A percentile compares a stretch with the other conserved stretches of the same genome.
Evolutionary conservation across 352 stramenopile species (phyloP).

Genomic region (Phytophthora idaei): DNA sequence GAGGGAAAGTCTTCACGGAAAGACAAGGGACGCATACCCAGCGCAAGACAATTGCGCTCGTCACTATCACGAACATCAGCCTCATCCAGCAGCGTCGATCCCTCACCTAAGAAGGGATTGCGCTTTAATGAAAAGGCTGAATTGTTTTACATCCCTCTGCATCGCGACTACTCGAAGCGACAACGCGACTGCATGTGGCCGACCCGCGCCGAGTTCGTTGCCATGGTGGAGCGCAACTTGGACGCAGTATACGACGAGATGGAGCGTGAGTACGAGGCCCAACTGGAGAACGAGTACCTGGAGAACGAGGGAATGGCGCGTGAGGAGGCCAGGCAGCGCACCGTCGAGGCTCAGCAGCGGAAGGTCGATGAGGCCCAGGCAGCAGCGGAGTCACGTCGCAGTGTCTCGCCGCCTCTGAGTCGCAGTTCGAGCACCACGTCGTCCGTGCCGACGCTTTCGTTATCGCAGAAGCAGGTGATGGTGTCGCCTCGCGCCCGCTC

Average conservation of each 20-base stretch:
- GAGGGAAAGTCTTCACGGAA: conserved; percentile 34
- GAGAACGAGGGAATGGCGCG: conserved; percentile 79
- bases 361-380: conserved; percentile 34
- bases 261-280: conserved; percentile 85
- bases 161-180: conserved; percentile 86
- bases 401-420: conserved; percentile 44
- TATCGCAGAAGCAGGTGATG: conserved; percentile 73
- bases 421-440: conserved; percentile 38
- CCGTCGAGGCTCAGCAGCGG: conserved; percentile 41
- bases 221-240: conserved; percentile 90
- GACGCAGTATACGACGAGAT: conserved; percentile 89
- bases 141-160: conserved; percentile 87
- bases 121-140: conserved; percentile 80
- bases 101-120: conserved; percentile 47
- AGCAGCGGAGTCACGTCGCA: conserved; percentile 20
- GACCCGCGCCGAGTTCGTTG: conserved; percentile 78
- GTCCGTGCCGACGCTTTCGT: conserved; percentile 47
- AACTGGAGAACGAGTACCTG: conserved; percentile 58
- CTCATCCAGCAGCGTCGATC: conserved; percentile 16
- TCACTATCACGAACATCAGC: conserved; percentile 33
- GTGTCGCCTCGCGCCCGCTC: conserved; percentile 73
- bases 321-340: conserved; percentile 68
- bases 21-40: conserved; percentile 14
- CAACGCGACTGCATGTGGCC: conserved; percentile 89
- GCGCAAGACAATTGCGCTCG: conserved; percentile 21